A percentile compares a stretch with the other conserved stretches of the same genome.
Evolutionary conservation across 768 basidiomycete species (phyloP).

Genomic region (Solioccasus polychromus): DNA sequence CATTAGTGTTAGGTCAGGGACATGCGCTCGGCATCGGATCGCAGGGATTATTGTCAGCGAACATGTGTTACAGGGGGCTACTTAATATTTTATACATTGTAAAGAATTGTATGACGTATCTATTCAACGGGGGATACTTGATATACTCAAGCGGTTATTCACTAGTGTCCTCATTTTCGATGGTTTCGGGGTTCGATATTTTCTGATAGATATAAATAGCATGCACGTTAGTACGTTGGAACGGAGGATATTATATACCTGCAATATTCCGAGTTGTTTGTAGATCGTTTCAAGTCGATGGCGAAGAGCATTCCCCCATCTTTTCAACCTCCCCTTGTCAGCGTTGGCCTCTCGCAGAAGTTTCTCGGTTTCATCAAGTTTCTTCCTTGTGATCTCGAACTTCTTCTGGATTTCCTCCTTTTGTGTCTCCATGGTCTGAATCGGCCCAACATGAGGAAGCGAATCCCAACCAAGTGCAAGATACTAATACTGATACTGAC

Average conservation of each 20-base stretch:
- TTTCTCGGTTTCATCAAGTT: conserved; percentile 19
- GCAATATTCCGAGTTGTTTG: conserved; percentile 9
- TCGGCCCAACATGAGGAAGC: not conserved
- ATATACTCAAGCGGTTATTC: no score
- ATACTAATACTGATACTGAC: conserved; percentile 9
- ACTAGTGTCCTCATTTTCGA: not conserved
- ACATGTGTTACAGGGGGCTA: no score
- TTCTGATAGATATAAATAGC: conserved; percentile 7
- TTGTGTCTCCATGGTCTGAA: conserved; percentile 17
- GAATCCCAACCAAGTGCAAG: not conserved
- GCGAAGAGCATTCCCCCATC: conserved; percentile 10
- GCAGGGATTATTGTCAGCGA: no score
- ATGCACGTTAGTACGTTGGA: not conserved
- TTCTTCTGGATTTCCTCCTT: conserved; percentile 15
- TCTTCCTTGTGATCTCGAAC: conserved; percentile 10
- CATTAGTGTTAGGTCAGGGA: no score
- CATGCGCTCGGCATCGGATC: no score
- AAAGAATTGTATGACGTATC: no score
- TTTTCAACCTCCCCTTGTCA: conserved; percentile 12
- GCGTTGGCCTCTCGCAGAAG: conserved; percentile 15
- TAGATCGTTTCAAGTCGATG: conserved; percentile 9
- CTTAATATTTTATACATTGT: no score
- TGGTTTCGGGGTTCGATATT: conserved; percentile 3
- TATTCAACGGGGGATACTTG: no score
- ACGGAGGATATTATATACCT: conserved; percentile 3